Evolutionary conservation across 345 rosid species (phyloP), one percentile per base, ranked within the genome.

Genomic region (Brassica nigra): DNA sequence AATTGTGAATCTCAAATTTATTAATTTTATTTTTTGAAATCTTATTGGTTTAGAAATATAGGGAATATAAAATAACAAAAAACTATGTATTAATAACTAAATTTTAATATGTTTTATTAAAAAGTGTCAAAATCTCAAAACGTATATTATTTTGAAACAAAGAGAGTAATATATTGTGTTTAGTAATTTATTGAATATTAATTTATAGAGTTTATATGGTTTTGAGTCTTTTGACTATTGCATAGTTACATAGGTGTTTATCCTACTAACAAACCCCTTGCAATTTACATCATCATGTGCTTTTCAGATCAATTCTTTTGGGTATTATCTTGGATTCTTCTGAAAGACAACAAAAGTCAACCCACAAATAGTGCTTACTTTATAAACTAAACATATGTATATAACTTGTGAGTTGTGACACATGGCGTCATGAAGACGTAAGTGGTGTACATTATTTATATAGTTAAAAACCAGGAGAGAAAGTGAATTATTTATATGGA

Each of bases 351-450:
- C 62, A 20, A 52, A 69, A 47, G 80, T 76, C 80, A 76, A 69
- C 6, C n/a, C 6, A 47, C 15, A 12, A 47, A 49, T 49, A 49
- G 16, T 49, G 57, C 57, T 49, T 15, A 49, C 18, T 49, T 49
- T n/a, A 49, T 49, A 49, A 49, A 47, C 1, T 12, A 4, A 42
- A 58, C 29, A 31, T 16, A 64, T 4, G 58, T 52, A 52, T 4
- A 9, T 23, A 49, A 15, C 36, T 9, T 47, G 59, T 27, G 27
- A 49, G 52, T 33, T 33, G 36, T 33, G 36, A 33, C 36, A 20
- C 5, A 54, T 63, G 57, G 42, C 72, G 76, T 78, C 81, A 71
- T 8, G 61, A 71, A 54, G 61, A 78, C 77, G 72, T 29, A 70
- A 62, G 64, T 49, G 18, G 2, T 20, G 52, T 8, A 70, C 55